Evolutionary conservation across 2,329 filamentous ascomycete genomes (phyloP).

Genomic region (Pleoardoris graminearum): DNA sequence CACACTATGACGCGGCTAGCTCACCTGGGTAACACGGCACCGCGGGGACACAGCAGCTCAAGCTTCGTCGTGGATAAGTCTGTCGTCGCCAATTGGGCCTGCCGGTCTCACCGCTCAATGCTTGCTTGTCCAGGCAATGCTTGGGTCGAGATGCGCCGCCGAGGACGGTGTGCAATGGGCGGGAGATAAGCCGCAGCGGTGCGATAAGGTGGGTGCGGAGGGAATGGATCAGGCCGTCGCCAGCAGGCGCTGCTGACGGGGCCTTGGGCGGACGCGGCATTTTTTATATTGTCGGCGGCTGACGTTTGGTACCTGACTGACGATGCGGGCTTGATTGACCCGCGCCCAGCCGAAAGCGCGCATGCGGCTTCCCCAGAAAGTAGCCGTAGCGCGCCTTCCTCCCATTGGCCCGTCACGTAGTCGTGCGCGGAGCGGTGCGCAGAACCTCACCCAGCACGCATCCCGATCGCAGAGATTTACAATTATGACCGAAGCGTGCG

Average conservation of each 20-base stretch:
- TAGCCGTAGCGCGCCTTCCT: slow-evolving; percentile 9
- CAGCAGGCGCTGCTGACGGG: background rate
- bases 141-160: background rate
- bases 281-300: background rate
- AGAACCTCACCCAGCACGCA: slow-evolving; percentile 20
- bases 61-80: slow-evolving; percentile 26
- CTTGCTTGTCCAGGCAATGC: background rate
- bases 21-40: slow-evolving; percentile 20
- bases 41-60: background rate
- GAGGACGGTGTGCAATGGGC: slow-evolving; percentile 3
- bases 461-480: slow-evolving; percentile 27
- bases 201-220: slow-evolving; percentile 11
- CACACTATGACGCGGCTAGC: slow-evolving; percentile 27
- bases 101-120: slow-evolving; percentile 34
- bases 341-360: slow-evolving; percentile 9
- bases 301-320: slow-evolving; percentile 7
- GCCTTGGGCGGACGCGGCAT: background rate
- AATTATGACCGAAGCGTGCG: slow-evolving; percentile 7
- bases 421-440: slow-evolving; percentile 13
- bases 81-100: slow-evolving; percentile 34
- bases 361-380: slow-evolving; percentile 23
- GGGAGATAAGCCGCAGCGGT: slow-evolving; percentile 15
- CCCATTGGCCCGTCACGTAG: slow-evolving; percentile 31
- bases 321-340: slow-evolving; percentile 12
- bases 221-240: background rate